phyloP scores from a whole-genome alignment of 768 basidiomycete species.

The Boletus sp. region DNA sequence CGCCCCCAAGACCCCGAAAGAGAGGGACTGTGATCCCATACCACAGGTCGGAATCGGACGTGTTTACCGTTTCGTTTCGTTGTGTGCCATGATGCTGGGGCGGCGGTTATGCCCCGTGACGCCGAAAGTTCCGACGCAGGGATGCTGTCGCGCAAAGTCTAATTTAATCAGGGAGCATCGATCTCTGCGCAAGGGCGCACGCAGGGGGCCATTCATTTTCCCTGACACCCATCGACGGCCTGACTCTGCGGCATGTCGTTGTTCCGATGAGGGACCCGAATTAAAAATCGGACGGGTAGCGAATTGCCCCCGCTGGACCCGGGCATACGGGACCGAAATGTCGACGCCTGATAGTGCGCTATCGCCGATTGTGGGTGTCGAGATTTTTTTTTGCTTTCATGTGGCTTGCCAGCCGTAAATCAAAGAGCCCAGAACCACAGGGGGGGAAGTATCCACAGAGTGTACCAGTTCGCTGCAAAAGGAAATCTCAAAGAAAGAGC shows the following conservation, averaged over 20 bases:
- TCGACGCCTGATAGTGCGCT: neutral
- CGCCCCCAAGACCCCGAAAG: neutral
- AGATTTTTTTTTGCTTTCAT: neutral
- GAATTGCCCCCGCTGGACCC: neutral
- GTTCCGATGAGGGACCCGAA: neutral
- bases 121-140: neutral
- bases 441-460: neutral
- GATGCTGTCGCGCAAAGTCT: neutral
- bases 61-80: too few relatives aligned
- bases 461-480: neutral
- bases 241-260: neutral
- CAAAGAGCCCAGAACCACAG: neutral
- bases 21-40: neutral
- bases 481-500: constrained; percentile 7
- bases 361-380: neutral
- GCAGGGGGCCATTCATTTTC: neutral
- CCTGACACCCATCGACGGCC: neutral
- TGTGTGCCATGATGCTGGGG: too few relatives aligned
- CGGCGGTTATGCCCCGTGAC: too few relatives aligned
- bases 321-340: constrained; percentile 3
- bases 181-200: neutral
- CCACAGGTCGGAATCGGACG: too few relatives aligned
- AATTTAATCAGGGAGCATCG: neutral
- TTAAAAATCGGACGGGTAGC: neutral
- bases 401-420: neutral